Base-by-base conservation (phyloP, 805 yeast genomes). In the Candida sanyiensis region DNA sequence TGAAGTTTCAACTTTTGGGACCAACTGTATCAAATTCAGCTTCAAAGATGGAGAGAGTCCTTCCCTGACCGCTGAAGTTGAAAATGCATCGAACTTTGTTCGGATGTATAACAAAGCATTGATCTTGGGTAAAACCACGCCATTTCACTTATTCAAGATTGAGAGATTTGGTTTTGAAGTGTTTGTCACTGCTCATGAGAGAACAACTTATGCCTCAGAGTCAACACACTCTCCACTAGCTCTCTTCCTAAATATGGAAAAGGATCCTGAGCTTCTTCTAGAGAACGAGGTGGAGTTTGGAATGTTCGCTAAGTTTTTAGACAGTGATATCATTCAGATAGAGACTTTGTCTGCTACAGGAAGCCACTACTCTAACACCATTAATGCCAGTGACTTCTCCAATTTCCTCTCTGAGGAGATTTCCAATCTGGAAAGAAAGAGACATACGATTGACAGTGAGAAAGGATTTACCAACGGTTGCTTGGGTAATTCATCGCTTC, bases 141-240 rank as follows among this genome's bases (percentile, higher is more conserved):
- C 96, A 3, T 87, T 89, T 61, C 96, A 89, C 62, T 62, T 90
- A 23, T 90, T 90, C 67, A 76, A 72, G 47, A 66, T 75, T 3
- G 46, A 51, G 9, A 57, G 58, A 20, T 58, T 58, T 38, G 67
- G 66, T 26, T 41, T 66, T 43, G 52, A 69, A 25, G 51, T 80
- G 1, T 83, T 73, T 54, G 77, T 77, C 10, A 75, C 88, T 3
- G 93, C 93, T 0, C 94, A 84, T 54, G 84, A 79, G 48, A 48
- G 61, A 3, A 49, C 60, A 0, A 63, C 70, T 1, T 84, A 81
- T 51, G 54, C 52, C 6, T 54, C 53, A 5, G 95, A 84, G 52
- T 64, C 58, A 5, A 61, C 75, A 18, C 76, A 75, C 48, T 75
- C 90, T 0, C 79, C 80, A 2, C 67, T 84, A 44, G 76, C 79